Evolutionary conservation across 2,329 filamentous ascomycete species (phyloP).

Genomic region (Gremmenia infestans): DNA sequence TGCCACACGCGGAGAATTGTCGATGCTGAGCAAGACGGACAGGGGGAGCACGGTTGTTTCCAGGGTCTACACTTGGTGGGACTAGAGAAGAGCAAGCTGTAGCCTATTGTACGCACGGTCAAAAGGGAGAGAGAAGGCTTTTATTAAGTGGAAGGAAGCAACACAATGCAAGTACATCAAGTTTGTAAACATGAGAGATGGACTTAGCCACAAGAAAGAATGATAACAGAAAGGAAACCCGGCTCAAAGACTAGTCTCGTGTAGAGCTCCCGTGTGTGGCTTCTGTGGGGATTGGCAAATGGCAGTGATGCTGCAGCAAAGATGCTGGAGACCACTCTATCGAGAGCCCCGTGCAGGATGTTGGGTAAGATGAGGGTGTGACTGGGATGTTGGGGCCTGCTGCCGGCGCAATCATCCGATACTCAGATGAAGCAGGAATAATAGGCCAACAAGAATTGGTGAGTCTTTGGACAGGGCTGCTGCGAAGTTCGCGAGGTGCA

Average conservation of each 20-base stretch:
- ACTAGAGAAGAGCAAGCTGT: slow-evolving; percentile 14
- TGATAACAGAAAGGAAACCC: slow-evolving; percentile 20
- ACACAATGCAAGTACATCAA: slow-evolving; percentile 16
- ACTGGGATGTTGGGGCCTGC: slow-evolving; percentile 22
- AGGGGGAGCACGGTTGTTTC: slow-evolving; percentile 25
- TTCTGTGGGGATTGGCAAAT: slow-evolving; percentile 27
- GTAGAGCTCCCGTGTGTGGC: slow-evolving; percentile 16
- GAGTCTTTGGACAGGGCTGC: slow-evolving; percentile 17
- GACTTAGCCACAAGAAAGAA: slow-evolving; percentile 22
- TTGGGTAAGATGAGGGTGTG: slow-evolving; percentile 28
- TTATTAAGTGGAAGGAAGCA: not conserved
- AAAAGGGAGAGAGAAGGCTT: slow-evolving; percentile 7
- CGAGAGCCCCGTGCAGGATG: slow-evolving; percentile 24
- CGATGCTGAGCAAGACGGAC: slow-evolving; percentile 18
- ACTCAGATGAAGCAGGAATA: slow-evolving; percentile 26
- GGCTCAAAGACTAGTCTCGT: slow-evolving; percentile 24
- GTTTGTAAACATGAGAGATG: slow-evolving; percentile 7
- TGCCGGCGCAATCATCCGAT: slow-evolving; percentile 32
- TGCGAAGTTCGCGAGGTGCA: slow-evolving; percentile 24
- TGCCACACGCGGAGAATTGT: slow-evolving; percentile 20
- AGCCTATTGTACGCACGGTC: slow-evolving; percentile 14
- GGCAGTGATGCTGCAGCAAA: slow-evolving; percentile 20
- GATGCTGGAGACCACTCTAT: slow-evolving; percentile 25
- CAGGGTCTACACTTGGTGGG: slow-evolving; percentile 13
- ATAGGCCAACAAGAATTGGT: slow-evolving; percentile 19